These are phyloP conservation scores for Fusarium napiforme DNA, from an alignment of 2,329 filamentous ascomycete species.

Conservation along the genomic window DNA sequence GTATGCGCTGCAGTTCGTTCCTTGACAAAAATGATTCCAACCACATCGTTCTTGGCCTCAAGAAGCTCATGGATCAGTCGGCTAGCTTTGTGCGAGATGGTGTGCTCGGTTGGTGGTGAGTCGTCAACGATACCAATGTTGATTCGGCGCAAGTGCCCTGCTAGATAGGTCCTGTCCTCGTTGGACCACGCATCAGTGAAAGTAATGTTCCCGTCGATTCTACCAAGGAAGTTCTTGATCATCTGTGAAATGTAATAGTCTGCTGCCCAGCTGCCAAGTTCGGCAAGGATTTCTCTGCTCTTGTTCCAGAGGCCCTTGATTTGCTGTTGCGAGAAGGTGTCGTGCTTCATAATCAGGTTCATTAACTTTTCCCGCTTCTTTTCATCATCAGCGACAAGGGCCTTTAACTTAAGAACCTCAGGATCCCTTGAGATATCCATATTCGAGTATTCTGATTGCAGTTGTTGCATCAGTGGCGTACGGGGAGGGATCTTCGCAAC, in stretches of 20 bases:
- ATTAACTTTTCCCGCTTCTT: conserved; percentile 53
- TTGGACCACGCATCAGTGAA: conserved; percentile 56
- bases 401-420: conserved; percentile 59
- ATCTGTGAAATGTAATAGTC: conserved; percentile 71
- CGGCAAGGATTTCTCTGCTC: conserved; percentile 60
- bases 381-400: conserved; percentile 52
- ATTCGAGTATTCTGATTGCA: conserved; percentile 53
- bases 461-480: conserved; percentile 54
- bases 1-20: conserved; percentile 71
- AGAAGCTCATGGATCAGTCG: conserved; percentile 65
- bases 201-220: conserved; percentile 27
- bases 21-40: conserved; percentile 75
- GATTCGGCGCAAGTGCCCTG: conserved; percentile 56
- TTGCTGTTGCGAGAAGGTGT: conserved; percentile 65
- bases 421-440: conserved; percentile 73
- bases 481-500: conserved; percentile 6
- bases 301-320: conserved; percentile 65
- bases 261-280: conserved; percentile 75
- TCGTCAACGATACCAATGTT: conserved; percentile 12
- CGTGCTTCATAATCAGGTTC: conserved; percentile 53
- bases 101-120: conserved; percentile 18
- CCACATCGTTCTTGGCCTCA: conserved; percentile 53
- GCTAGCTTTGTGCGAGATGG: conserved; percentile 67
- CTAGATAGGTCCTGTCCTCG: conserved; percentile 67
- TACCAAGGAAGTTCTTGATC: conserved; percentile 50